Evolutionary conservation across 225 moss, liverwort and hornwort species (phyloP), one percentile per base, ranked within the genome.

Genomic region (Sphagnum tenellum): DNA sequence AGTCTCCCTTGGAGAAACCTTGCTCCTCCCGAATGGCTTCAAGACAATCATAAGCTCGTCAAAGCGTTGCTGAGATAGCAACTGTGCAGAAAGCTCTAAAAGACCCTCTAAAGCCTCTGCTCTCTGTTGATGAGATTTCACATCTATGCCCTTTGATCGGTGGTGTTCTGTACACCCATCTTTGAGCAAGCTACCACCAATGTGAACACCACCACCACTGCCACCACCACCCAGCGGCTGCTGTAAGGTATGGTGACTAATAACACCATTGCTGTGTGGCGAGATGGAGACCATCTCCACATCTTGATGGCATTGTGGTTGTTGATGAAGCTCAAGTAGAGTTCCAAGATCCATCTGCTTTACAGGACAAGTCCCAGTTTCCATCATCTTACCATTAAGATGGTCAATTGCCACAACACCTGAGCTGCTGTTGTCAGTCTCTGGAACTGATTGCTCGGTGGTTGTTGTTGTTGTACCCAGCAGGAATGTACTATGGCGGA

Each of bases 401-500:
- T 90, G 76, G 50, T 93, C 98, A 46, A 86, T 82, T 48, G 93
- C 98, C 13, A 81, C 82, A 63, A 83, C 77, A 3, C 70, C 79
- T 29, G 29, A 29, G 29, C 29, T 29, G 45, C 87, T 83, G 59
- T 86, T 86, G 44, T 84, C 75, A 47, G 84, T 59, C 49, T 75
- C 78, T 3, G 69, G 66, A 47, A 80, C 78, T 56, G 90, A 83
- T 1, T 86, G 80, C 5, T 83, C 86, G 45, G 29, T 29, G 29
- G 29, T 29, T 29, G 29, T 1, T 29, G 29, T 29, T 29, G 29
- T 29, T 29, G 29, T 29, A 29, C 91, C 91, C n/a, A 95, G 87
- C 56, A 93, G 90, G 77, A 98, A 98, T 3, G 98, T 98, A 46
- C 98, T 98, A 61, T 98, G 98, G 59, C 98, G 85, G 67, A 98